Conservation (phyloP, 1,139 yeast species). For the Candida freyschussii region DNA sequence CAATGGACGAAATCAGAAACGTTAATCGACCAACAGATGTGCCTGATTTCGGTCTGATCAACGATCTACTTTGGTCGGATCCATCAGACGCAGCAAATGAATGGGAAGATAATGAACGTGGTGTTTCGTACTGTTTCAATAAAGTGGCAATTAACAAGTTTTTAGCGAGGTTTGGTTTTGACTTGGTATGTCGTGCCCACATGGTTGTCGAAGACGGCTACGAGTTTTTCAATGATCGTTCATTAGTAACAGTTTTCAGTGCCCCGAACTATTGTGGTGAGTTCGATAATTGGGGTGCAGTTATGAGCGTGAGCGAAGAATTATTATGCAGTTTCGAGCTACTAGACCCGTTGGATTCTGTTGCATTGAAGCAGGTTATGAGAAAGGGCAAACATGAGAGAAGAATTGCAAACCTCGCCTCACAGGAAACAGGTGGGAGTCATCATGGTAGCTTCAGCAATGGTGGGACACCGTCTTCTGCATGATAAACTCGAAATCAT, state of each 20-base stretch:
- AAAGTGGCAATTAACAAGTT: constrained; percentile 92
- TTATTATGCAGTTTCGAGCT: constrained; percentile 87
- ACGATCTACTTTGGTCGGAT: constrained; percentile 93
- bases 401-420: constrained; percentile 43
- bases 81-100: constrained; percentile 93
- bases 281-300: constrained; percentile 99
- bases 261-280: constrained; percentile 99
- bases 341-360: constrained; percentile 88
- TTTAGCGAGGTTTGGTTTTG: constrained; percentile 81
- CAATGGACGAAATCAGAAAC: constrained; percentile 86
- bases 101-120: constrained; percentile 98
- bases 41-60: constrained; percentile 90
- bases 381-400: constrained; percentile 80
- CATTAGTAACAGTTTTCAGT: constrained; percentile 88
- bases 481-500: too few relatives aligned
- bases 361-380: constrained; percentile 91
- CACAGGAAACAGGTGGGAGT: constrained; percentile 19
- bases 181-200: constrained; percentile 93
- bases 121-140: constrained; percentile 94
- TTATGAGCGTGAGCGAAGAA: constrained; percentile 94
- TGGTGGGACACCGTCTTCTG: too few relatives aligned
- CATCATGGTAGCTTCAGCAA: constrained; percentile 24
- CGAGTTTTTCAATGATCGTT: constrained; percentile 91
- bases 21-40: constrained; percentile 96
- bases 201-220: constrained; percentile 99